These are phyloP conservation scores for Candida tropicalis DNA, from an alignment of 1,139 yeast genomes.

Conservation along the genomic window DNA sequence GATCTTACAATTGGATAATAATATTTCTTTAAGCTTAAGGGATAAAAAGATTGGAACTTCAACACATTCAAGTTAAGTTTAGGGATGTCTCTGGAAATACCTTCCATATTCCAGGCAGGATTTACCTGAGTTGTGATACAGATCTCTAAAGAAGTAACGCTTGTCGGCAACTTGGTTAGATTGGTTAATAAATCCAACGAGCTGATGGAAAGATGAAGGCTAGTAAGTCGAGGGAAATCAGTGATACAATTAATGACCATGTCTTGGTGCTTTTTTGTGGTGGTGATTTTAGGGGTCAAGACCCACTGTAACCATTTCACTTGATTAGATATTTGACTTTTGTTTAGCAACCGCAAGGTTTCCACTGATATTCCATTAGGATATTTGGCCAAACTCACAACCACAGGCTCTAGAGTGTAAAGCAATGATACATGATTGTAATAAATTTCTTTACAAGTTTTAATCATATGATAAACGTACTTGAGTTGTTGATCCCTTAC, in stretches of 20 bases:
- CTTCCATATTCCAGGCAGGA: background rate
- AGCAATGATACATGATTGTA: conserved; percentile 6
- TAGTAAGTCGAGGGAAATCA: background rate
- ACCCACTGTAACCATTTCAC: conserved; percentile 3
- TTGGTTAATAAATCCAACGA: conserved; percentile 5
- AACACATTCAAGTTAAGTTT: conserved; percentile 4
- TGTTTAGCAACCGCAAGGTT: background rate
- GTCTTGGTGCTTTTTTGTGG: background rate
- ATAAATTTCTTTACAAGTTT: conserved; percentile 9
- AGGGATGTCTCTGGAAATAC: conserved; percentile 3
- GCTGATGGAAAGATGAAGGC: background rate
- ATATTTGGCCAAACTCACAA: conserved; percentile 1
- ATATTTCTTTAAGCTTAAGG: conserved; percentile 9
- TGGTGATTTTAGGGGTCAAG: conserved; percentile 8
- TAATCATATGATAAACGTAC: conserved; percentile 7
- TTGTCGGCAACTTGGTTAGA: conserved; percentile 1
- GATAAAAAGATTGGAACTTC: conserved; percentile 7
- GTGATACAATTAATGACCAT: background rate
- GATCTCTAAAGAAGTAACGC: conserved; percentile 5
- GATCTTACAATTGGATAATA: conserved; percentile 2
- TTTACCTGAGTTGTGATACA: conserved; percentile 5
- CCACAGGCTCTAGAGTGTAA: conserved; percentile 6
- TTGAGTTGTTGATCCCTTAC: background rate
- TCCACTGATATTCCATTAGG: conserved; percentile 5
- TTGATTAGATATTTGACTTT: background rate